Conservation (phyloP, 2,329 filamentous ascomycete species). For the Fusarium duplospermum region DNA sequence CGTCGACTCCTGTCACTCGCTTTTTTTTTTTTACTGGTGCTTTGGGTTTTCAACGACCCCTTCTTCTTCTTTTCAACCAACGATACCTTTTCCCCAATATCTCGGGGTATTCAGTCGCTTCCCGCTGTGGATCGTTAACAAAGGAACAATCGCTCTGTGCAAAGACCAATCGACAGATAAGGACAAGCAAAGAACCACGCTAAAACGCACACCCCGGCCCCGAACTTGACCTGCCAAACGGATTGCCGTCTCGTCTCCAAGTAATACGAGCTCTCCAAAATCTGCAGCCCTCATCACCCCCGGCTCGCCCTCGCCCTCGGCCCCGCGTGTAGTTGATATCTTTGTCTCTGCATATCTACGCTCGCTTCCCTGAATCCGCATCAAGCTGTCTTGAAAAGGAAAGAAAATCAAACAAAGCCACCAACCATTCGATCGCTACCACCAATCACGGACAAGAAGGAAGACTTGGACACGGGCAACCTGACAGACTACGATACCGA, state of each 20-base stretch:
- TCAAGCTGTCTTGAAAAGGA: conserved; percentile 28
- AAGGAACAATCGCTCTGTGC: conserved; percentile 34
- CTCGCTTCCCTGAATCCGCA: conserved; percentile 46
- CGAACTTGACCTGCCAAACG: conserved; percentile 20
- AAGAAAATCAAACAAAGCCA: conserved; percentile 37
- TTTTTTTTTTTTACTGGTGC: conserved; percentile 70
- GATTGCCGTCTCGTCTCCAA: conserved; percentile 26
- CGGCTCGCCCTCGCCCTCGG: conserved; percentile 29
- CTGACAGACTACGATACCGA: conserved; percentile 11
- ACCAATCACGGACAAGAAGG: conserved; percentile 26
- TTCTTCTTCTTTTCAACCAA: conserved; percentile 23
- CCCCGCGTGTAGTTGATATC: conserved; percentile 35
- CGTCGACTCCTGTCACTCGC: conserved; percentile 81
- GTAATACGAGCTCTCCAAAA: conserved; percentile 25
- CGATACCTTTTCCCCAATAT: conserved; percentile 51
- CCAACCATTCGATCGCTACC: conserved; percentile 53
- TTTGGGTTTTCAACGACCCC: conserved; percentile 47
- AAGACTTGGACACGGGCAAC: conserved; percentile 26
- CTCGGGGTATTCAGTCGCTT: conserved; percentile 36
- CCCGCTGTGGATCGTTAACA: conserved; percentile 24
- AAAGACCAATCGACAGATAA: conserved; percentile 30
- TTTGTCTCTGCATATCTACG: conserved; percentile 44
- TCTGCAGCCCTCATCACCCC: conserved; percentile 21
- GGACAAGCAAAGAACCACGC: conserved; percentile 25
- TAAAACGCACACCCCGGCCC: conserved; percentile 17